phyloP scores from a whole-genome alignment of 108 stramenopile genomes.

The Thalassiosira profunda region DNA sequence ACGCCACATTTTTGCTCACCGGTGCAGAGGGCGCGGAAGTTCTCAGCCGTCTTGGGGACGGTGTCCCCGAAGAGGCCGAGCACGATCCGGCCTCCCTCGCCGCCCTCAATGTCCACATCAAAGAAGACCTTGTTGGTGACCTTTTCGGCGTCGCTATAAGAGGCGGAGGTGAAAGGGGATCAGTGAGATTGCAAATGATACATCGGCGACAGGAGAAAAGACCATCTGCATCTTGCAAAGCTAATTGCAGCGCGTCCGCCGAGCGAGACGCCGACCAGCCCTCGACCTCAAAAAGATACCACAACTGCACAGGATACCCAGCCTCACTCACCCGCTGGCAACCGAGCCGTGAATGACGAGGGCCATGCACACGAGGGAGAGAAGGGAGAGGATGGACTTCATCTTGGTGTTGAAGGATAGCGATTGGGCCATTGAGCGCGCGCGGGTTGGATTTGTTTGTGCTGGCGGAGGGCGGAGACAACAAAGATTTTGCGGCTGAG shows the following conservation, averaged over 20 bases:
- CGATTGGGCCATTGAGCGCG: no score
- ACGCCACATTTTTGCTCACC: constrained; percentile 24
- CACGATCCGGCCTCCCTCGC: constrained; percentile 79
- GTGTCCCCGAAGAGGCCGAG: constrained; percentile 91
- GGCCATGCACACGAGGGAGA: constrained; percentile 36
- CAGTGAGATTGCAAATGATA: not conserved
- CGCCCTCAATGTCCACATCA: constrained; percentile 88
- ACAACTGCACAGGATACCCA: not conserved
- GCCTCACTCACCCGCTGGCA: constrained; percentile 25
- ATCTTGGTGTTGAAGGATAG: constrained; percentile 26
- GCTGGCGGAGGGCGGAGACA: no score
- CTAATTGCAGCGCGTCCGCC: not conserved
- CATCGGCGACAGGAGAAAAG: not conserved
- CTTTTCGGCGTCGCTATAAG: constrained; percentile 44
- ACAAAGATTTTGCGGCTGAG: no score
- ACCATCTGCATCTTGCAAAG: not conserved
- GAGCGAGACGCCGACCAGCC: not conserved
- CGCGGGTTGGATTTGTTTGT: no score
- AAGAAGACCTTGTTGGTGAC: constrained; percentile 83
- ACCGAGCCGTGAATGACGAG: constrained; percentile 22
- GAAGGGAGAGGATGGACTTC: constrained; percentile 45
- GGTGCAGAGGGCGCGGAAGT: constrained; percentile 72
- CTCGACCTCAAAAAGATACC: not conserved
- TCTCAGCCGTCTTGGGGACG: constrained; percentile 96
- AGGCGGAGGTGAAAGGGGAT: not conserved